Evolutionary conservation across 1,284 basidiomycete species (phyloP).

Genomic region (Dichomitus squalens): DNA sequence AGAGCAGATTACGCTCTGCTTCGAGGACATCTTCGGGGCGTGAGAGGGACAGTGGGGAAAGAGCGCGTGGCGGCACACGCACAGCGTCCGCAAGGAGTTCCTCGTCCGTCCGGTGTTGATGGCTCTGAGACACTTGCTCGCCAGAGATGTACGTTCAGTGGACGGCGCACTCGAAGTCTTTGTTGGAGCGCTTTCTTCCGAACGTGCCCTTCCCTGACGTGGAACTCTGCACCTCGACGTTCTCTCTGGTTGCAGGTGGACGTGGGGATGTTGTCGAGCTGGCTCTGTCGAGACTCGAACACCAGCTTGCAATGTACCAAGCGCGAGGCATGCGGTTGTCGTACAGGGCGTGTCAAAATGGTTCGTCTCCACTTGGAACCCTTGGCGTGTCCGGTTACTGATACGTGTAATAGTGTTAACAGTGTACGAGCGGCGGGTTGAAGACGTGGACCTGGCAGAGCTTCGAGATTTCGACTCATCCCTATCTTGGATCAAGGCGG

Average conservation of each 20-base stretch:
- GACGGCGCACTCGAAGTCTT: neutral
- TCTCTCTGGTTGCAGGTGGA: neutral
- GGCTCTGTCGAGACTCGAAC: neutral
- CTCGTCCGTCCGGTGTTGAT: neutral
- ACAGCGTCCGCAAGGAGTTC: neutral
- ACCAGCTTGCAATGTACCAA: neutral
- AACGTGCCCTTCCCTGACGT: neutral
- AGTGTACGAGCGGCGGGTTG: neutral
- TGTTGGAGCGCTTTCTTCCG: neutral
- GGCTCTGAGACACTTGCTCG: neutral
- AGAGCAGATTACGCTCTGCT: neutral
- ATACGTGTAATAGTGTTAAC: neutral
- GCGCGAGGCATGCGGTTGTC: neutral
- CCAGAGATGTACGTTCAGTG: neutral
- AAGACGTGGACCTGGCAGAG: neutral
- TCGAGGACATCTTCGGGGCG: constrained; percentile 1
- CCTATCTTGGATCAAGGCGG: neutral
- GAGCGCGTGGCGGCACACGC: constrained; percentile 1
- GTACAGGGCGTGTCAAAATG: neutral
- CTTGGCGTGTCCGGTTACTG: neutral
- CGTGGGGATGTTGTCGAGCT: neutral
- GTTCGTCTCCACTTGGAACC: neutral
- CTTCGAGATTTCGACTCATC: neutral
- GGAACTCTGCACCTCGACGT: neutral
- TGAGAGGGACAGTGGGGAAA: neutral